These are phyloP conservation scores for Paraurostyla sp. DNA, from an alignment of 73 alveolate genomes.

Conservation along the genomic window DNA sequence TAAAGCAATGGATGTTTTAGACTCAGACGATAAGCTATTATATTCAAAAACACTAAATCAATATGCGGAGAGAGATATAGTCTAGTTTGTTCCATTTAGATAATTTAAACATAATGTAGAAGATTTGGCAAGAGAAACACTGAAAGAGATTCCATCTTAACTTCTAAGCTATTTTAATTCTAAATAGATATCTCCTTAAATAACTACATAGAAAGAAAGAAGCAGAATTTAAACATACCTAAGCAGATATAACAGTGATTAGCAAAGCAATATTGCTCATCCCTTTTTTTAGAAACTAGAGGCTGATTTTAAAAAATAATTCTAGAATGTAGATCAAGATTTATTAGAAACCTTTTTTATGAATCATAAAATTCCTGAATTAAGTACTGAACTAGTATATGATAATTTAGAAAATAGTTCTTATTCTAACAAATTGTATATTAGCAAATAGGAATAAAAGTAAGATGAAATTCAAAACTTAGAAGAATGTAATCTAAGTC, in stretches of 20 bases:
- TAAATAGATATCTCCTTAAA: constrained; percentile 74
- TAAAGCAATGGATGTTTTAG: constrained; percentile 88
- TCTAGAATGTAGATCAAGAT: not conserved
- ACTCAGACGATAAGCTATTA: constrained; percentile 93
- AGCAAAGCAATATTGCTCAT: not conserved
- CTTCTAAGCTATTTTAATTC: constrained; percentile 83
- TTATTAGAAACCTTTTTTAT: not conserved
- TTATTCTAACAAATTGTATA: not conserved
- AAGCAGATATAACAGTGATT: not conserved
- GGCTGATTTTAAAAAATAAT: not conserved
- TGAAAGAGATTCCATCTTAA: constrained; percentile 92
- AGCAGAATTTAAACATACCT: constrained; percentile 46
- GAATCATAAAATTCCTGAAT: constrained; percentile 19
- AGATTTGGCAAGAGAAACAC: constrained; percentile 90
- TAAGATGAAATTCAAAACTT: too few species aligned
- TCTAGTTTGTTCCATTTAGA: constrained; percentile 88
- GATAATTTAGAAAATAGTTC: not conserved
- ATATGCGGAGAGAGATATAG: constrained; percentile 83
- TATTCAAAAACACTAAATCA: constrained; percentile 73
- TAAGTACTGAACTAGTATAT: not conserved
- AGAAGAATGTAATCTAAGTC: too few species aligned
- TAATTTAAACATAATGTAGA: constrained; percentile 82
- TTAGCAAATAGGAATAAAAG: too few species aligned
- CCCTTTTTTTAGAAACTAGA: constrained; percentile 36
- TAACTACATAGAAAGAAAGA: constrained; percentile 54